A percentile compares a stretch with the other conserved stretches of the same genome.
Evolutionary conservation across 2,329 filamentous ascomycete genomes (phyloP).

Genomic region (Fusarium mangiferae): DNA sequence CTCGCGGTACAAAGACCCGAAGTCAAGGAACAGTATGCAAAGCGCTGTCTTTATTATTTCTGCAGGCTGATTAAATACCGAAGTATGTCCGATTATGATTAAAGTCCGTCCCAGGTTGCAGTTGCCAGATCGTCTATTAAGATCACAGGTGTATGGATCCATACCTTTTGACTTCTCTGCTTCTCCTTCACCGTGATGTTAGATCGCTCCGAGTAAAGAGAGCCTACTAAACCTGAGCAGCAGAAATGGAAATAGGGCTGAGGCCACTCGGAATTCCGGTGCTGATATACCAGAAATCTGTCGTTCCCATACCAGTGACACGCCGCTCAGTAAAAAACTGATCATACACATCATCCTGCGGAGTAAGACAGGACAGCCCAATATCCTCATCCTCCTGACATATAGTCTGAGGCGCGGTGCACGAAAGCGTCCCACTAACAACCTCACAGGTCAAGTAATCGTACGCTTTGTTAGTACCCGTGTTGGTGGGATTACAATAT

Average conservation of each 20-base stretch:
- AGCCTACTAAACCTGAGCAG: too few relatives aligned
- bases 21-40: neutral
- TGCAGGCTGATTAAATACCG: accelerated
- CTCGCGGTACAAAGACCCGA: neutral
- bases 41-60: accelerated
- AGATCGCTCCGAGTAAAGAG: too few relatives aligned
- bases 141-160: too few relatives aligned
- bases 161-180: too few relatives aligned
- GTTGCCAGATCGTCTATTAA: too few relatives aligned
- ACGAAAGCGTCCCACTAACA: neutral
- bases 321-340: neutral
- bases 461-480: neutral
- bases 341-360: neutral
- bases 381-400: neutral
- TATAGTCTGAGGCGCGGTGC: neutral
- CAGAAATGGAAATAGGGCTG: neutral
- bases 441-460: neutral
- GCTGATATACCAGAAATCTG: neutral
- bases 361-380: neutral
- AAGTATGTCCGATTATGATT: neutral
- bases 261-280: neutral
- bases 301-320: neutral
- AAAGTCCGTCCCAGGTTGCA: too few relatives aligned
- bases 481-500: neutral
- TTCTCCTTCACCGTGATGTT: too few relatives aligned